Percentiles rank a stretch among this genome's conserved stretches.
Conservation (phyloP, 2,329 filamentous ascomycete genomes). For the Trichophyton rubrum region DNA sequence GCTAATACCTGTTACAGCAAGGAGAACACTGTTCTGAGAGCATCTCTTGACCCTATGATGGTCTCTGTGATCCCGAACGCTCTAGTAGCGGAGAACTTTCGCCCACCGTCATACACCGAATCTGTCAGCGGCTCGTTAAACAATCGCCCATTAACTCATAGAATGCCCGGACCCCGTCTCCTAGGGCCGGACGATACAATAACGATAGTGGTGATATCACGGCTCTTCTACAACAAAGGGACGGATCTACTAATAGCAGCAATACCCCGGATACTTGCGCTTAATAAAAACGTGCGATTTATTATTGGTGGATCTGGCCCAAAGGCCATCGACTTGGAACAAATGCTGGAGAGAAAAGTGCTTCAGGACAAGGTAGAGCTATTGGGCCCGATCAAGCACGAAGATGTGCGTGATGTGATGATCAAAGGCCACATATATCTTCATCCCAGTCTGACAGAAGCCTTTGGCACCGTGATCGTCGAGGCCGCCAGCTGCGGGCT, state of each 20-base stretch:
- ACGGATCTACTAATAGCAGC: conserved; percentile 93
- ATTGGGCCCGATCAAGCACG: conserved; percentile 82
- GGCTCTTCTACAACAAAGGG: conserved; percentile 97
- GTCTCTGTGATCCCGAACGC: conserved; percentile 97
- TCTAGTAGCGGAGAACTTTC: conserved; percentile 91
- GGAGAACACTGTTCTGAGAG: conserved; percentile 90
- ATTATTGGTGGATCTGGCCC: conserved; percentile 93
- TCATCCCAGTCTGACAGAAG: conserved; percentile 87
- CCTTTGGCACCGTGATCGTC: conserved; percentile 94
- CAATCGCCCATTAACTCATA: conserved; percentile 17
- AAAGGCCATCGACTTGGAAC: conserved; percentile 93
- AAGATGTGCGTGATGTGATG: conserved; percentile 97
- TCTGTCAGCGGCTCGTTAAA: conserved; percentile 17
- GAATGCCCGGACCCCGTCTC: conserved; percentile 45
- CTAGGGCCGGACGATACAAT: conserved; percentile 73
- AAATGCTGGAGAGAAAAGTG: conserved; percentile 93
- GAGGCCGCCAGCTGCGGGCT: conserved; percentile 92
- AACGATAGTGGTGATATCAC: conserved; percentile 92
- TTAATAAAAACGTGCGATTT: conserved; percentile 86
- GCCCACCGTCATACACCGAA: conserved; percentile 49
- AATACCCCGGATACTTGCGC: conserved; percentile 80
- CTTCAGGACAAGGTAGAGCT: conserved; percentile 88
- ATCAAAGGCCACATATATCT: conserved; percentile 92
- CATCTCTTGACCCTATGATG: conserved; percentile 89
- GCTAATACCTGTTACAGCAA: conserved; percentile 48